A percentile compares a stretch with the other conserved stretches of the same genome.
Evolutionary conservation across 768 basidiomycete species (phyloP).

Genomic region (Podaxis sp.): DNA sequence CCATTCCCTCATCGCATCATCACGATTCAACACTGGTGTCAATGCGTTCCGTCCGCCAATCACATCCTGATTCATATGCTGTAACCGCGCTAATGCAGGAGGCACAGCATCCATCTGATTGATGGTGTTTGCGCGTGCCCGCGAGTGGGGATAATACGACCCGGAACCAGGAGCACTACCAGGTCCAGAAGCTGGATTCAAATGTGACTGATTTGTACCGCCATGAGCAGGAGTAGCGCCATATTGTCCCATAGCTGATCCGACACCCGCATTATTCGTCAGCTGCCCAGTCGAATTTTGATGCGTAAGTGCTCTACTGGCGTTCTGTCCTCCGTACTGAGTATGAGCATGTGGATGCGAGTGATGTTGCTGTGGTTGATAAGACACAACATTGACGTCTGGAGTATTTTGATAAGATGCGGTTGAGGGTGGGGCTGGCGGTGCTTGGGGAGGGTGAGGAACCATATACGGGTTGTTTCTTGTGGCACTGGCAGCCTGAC

Average conservation of each 20-base stretch:
- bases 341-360: slow-evolving; percentile 5
- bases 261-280: slow-evolving; percentile 13
- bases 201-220: slow-evolving; percentile 23
- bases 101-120: slow-evolving; percentile 88
- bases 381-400: slow-evolving; percentile 24
- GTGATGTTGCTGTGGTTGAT: slow-evolving; percentile 17
- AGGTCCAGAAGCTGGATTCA: slow-evolving; percentile 37
- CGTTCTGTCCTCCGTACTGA: slow-evolving; percentile 4
- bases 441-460: slow-evolving; percentile 37
- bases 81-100: slow-evolving; percentile 84
- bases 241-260: slow-evolving; percentile 28
- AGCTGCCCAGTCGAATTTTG: slow-evolving; percentile 42
- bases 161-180: slow-evolving; percentile 40
- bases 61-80: slow-evolving; percentile 85
- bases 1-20: slow-evolving; percentile 96
- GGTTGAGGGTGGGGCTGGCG: slow-evolving; percentile 17
- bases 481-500: slow-evolving; percentile 67
- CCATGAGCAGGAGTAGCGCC: neutral
- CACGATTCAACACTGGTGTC: slow-evolving; percentile 91
- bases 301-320: neutral
- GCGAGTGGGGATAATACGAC: slow-evolving; percentile 64
- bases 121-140: slow-evolving; percentile 88
- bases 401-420: slow-evolving; percentile 22
- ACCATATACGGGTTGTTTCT: slow-evolving; percentile 77
- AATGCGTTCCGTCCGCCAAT: slow-evolving; percentile 75